phyloP scores from a whole-genome alignment of 179 eudicot species.

The Actinidia polygama region DNA sequence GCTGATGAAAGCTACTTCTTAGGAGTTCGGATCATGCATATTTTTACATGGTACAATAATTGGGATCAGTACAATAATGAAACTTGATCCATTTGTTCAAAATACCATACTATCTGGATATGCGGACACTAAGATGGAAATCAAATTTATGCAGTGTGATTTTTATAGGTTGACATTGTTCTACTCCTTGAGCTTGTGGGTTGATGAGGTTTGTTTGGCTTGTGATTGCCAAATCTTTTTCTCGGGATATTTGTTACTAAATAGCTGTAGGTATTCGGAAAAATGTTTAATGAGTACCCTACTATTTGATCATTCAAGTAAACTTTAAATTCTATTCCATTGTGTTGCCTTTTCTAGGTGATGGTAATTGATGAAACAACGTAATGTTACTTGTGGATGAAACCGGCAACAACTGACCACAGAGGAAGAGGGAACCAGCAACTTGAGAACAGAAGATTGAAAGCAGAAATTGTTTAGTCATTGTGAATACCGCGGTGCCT shows the following conservation, averaged over 20 bases:
- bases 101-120: no score
- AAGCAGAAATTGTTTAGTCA: constrained; percentile 19
- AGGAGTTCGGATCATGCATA: no score
- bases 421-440: neutral
- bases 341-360: constrained; percentile 34
- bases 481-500: constrained; percentile 33
- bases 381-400: constrained; percentile 29
- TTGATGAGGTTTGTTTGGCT: constrained; percentile 5
- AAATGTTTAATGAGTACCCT: neutral
- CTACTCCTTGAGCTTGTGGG: neutral
- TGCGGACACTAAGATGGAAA: no score
- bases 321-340: neutral
- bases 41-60: no score
- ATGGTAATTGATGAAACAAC: constrained; percentile 52
- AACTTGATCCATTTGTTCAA: no score
- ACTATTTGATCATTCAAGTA: neutral
- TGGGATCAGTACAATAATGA: no score
- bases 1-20: no score
- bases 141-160: no score
- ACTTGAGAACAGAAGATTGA: constrained; percentile 2
- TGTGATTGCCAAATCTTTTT: neutral
- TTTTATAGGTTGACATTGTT: neutral
- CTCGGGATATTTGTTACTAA: neutral
- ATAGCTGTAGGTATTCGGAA: no score
- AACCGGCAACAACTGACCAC: constrained; percentile 5